phyloP scores from a whole-genome alignment of 2,329 filamentous ascomycete species.

The Fusarium sp. region DNA sequence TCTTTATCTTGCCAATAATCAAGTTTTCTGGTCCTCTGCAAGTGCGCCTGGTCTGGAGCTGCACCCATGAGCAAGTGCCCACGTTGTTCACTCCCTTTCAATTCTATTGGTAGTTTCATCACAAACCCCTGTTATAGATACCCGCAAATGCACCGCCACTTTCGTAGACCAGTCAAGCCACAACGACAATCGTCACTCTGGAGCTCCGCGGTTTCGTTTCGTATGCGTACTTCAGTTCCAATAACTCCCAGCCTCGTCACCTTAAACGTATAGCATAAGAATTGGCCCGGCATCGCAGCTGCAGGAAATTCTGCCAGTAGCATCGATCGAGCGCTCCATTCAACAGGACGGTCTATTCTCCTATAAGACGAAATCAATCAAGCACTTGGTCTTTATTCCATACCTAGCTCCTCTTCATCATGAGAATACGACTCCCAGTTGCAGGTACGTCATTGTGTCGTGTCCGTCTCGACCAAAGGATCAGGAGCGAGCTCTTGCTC shows the following conservation, averaged over 20 bases:
- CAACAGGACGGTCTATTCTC: background rate
- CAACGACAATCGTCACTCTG: conserved; percentile 22
- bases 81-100: conserved; percentile 24
- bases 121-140: conserved; percentile 18
- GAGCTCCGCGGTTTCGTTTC: conserved; percentile 24
- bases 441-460: conserved; percentile 71
- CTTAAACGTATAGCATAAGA: conserved; percentile 17
- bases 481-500: background rate
- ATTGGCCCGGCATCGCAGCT: background rate
- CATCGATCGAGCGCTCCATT: background rate
- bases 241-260: conserved; percentile 26
- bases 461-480: conserved; percentile 2
- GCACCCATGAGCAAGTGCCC: conserved; percentile 25
- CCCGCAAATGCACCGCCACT: conserved; percentile 32
- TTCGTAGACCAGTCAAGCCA: conserved; percentile 25
- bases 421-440: conserved; percentile 90
- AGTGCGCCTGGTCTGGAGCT: conserved; percentile 1
- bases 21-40: background rate
- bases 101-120: conserved; percentile 13
- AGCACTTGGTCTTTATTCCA: background rate
- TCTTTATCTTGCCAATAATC: background rate
- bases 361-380: background rate
- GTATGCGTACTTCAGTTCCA: conserved; percentile 29
- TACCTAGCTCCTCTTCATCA: conserved; percentile 52
- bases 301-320: background rate